Evolutionary conservation across 2,329 filamentous ascomycete species (phyloP), one percentile per base, ranked within the genome.

Genomic region (Aspergillus pseudoviridinutans): DNA sequence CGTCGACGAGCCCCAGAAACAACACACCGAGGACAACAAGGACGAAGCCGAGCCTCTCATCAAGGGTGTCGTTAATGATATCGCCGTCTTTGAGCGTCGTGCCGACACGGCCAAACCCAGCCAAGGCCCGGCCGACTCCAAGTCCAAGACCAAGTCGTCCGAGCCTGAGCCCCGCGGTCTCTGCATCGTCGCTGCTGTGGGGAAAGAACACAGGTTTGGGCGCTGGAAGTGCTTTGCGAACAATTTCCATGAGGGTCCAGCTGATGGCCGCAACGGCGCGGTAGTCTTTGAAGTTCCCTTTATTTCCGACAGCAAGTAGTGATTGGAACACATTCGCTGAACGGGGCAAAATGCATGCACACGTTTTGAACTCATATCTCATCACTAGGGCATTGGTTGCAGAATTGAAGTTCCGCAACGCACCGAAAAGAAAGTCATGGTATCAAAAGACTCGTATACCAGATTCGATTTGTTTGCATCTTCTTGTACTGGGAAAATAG

Each of bases 81-180:
- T 99, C 58, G 85, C 90, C 1, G 83, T 96, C 14, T 92, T 94
- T 65, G 94, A 97, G 73, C 83, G 90, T 20, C 91, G 92, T 7
- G 65, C 67, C 6, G 71, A 74, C 38, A 65, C 64, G 20, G 53
- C 53, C 42, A 68, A 67, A 9, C 59, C 66, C 12, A 64, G 63
- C 32, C 65, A 69, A 35, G 42, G 49, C 24, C 57, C 57, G 9
- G 54, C 58, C 29, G 68, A 69, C 35, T 53, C 64, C 10, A 65
- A 68, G 50, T 58, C 66, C 4, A 65, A 65, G 27, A 57, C 55
- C 4, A 64, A 63, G 35, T 58, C 60, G 14, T 58, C 63, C 22
- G 84, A 89, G 56, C 55, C 71, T 14, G 70, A 74, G 50, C 65
- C 68, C 50, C 70, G 69, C 22, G 92, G 92, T 0, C 75, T 97